phyloP scores from a whole-genome alignment of 805 yeast species.

The Starmerella etchellsii region DNA sequence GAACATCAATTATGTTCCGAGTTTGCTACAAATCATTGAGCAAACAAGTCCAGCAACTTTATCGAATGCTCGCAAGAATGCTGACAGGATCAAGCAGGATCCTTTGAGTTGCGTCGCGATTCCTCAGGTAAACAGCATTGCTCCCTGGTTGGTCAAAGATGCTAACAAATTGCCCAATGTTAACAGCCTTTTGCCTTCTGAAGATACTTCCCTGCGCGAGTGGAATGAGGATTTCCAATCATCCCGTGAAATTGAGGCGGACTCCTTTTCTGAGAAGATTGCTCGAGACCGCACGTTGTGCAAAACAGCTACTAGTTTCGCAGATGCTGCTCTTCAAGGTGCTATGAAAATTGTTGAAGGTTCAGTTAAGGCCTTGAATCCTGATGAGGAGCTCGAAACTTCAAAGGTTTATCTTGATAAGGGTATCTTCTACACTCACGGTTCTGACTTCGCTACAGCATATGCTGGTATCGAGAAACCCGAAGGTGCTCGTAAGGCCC shows the following conservation, averaged over 20 bases:
- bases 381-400: conserved; percentile 44
- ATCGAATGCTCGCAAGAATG: conserved; percentile 8
- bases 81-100: conserved; percentile 17
- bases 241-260: conserved; percentile 54
- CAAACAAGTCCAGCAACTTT: conserved; percentile 52
- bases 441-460: conserved; percentile 54
- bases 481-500: conserved; percentile 72
- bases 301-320: conserved; percentile 63
- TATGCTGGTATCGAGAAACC: conserved; percentile 62
- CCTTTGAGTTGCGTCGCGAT: conserved; percentile 36
- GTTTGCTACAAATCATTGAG: conserved; percentile 49
- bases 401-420: conserved; percentile 62
- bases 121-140: conserved; percentile 30
- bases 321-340: conserved; percentile 61
- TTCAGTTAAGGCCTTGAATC: conserved; percentile 64
- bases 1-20: conserved; percentile 26
- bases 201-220: conserved; percentile 40
- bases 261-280: conserved; percentile 50
- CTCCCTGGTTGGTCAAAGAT: conserved; percentile 61
- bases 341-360: conserved; percentile 67
- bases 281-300: conserved; percentile 63
- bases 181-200: neutral
- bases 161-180: conserved; percentile 1
- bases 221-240: conserved; percentile 90
- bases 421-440: conserved; percentile 77